Evolutionary conservation across 352 stramenopile genomes (phyloP).

Genomic region (Lagenidium sp.): DNA sequence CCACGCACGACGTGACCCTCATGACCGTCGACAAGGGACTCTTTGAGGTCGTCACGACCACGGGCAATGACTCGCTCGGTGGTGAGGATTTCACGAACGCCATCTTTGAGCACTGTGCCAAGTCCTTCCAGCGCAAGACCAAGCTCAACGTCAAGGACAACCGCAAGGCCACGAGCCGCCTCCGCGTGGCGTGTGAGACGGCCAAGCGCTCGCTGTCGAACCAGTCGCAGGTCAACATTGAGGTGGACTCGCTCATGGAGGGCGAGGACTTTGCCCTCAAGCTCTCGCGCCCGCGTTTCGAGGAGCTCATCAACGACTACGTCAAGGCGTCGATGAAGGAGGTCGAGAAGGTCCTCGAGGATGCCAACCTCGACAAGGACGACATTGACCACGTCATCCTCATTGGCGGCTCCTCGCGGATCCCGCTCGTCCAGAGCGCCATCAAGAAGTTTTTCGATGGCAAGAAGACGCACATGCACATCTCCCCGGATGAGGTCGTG

Average conservation of each 20-base stretch:
- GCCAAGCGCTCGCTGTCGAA: conserved; percentile 96
- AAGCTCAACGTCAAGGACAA: conserved; percentile 92
- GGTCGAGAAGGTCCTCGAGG: conserved; percentile 77
- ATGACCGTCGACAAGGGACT: conserved; percentile 97
- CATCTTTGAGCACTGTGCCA: conserved; percentile 95
- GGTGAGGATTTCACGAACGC: conserved; percentile 96
- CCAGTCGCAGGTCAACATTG: conserved; percentile 94
- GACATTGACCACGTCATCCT: conserved; percentile 95
- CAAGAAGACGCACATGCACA: conserved; percentile 71
- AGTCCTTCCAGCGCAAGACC: conserved; percentile 93
- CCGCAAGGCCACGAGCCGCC: conserved; percentile 91
- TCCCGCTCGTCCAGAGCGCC: conserved; percentile 89
- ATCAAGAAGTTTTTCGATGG: conserved; percentile 84
- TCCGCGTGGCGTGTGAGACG: conserved; percentile 94
- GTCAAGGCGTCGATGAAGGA: conserved; percentile 91
- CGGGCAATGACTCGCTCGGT: conserved; percentile 93
- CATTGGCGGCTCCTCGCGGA: conserved; percentile 95
- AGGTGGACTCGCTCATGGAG: conserved; percentile 97
- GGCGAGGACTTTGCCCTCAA: conserved; percentile 97
- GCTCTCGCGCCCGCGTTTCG: conserved; percentile 94
- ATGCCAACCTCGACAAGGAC: conserved; percentile 68
- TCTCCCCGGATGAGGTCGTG: conserved; percentile 89
- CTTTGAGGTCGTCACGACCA: conserved; percentile 96
- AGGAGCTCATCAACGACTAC: conserved; percentile 92
- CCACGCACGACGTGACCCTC: conserved; percentile 95